phyloP scores from a whole-genome alignment of 441 rosid species.

The Eugenia klotzschiana region DNA sequence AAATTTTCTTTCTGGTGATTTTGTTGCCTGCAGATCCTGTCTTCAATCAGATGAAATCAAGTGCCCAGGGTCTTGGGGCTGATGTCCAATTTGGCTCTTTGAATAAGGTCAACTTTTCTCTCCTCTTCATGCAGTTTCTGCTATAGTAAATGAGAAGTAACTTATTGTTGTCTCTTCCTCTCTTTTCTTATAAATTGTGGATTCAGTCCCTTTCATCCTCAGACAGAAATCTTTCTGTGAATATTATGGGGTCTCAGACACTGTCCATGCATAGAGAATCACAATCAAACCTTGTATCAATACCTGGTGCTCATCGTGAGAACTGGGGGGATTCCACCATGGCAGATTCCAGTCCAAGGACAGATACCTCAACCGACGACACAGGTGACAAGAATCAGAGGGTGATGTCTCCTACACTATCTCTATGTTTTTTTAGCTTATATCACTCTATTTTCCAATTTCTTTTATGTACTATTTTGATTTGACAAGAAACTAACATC shows the following conservation, averaged over 20 bases:
- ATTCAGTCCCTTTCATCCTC: conserved; percentile 27
- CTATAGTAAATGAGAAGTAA: not conserved
- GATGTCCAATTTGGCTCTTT: conserved; percentile 32
- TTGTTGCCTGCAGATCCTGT: conserved; percentile 26
- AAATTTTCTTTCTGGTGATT: not conserved
- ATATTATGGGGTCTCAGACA: conserved; percentile 20
- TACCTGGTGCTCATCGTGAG: conserved; percentile 30
- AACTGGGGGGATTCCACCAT: conserved; percentile 49
- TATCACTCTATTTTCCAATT: not conserved
- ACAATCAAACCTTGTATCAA: conserved; percentile 23
- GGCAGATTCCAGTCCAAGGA: conserved; percentile 68
- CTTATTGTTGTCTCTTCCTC: not conserved
- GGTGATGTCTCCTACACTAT: conserved; percentile 29
- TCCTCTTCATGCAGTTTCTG: not conserved
- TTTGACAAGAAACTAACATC: not conserved
- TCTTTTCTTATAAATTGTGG: not conserved
- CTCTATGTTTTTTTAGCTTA: not conserved
- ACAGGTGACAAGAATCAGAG: conserved; percentile 63
- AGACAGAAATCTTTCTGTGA: conserved; percentile 20
- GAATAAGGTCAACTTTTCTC: conserved; percentile 23
- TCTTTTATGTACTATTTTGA: not conserved
- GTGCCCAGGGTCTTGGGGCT: conserved; percentile 23
- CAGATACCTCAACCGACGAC: conserved; percentile 75
- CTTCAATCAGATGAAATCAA: conserved; percentile 41
- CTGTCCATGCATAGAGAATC: conserved; percentile 23